phyloP scores from a whole-genome alignment of 371 early-diverging fungal species.

The Mucor saturninus region DNA sequence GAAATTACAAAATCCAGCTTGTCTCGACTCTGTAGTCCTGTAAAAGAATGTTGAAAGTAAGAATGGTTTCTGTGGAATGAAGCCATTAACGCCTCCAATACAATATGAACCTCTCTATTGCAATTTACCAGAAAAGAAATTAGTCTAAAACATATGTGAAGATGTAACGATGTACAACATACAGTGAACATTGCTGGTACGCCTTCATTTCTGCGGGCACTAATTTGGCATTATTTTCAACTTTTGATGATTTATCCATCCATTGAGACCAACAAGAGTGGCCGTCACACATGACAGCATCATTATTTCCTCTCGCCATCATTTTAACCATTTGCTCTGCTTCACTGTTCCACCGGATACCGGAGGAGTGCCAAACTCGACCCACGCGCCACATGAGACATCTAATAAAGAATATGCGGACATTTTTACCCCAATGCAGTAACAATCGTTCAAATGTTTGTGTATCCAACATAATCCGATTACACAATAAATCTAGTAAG shows the following conservation, averaged over 20 bases:
- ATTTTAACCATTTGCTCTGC: constrained; percentile 12
- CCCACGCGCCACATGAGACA: constrained; percentile 59
- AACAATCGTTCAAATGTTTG: constrained; percentile 55
- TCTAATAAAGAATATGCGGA: constrained; percentile 57
- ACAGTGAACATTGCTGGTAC: constrained; percentile 25
- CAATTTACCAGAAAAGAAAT: background rate
- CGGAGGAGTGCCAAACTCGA: constrained; percentile 24
- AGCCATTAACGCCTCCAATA: constrained; percentile 25
- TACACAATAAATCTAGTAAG: constrained; percentile 46
- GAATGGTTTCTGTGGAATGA: constrained; percentile 23
- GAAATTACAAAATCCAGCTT: background rate
- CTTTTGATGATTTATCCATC: background rate
- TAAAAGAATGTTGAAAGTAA: background rate
- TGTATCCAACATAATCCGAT: constrained; percentile 46
- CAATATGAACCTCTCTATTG: constrained; percentile 25
- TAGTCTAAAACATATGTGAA: background rate
- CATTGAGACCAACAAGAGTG: constrained; percentile 11
- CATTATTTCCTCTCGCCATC: background rate
- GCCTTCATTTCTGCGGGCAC: background rate
- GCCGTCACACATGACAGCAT: background rate
- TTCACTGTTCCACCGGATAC: constrained; percentile 21
- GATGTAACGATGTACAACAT: background rate
- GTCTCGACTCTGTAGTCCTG: background rate
- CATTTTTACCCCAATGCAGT: constrained; percentile 62
- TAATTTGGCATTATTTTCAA: background rate